These are phyloP conservation scores for Chaetomium tenue DNA, from an alignment of 495 filamentous ascomycete genomes.

Conservation along the genomic window DNA sequence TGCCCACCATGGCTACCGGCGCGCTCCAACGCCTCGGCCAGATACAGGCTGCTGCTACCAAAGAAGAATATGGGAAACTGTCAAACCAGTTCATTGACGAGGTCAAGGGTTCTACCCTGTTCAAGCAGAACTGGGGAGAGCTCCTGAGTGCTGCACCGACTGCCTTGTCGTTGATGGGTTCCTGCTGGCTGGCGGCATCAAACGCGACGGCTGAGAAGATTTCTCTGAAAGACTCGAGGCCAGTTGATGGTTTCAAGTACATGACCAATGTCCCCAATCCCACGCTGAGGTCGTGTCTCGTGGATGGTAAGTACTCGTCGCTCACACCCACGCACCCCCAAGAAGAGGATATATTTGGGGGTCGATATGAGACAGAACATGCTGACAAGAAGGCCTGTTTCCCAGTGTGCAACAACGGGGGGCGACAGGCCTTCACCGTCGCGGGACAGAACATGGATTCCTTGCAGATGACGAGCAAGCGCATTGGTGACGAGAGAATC, in stretches of 20 bases:
- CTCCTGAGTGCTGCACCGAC: background rate
- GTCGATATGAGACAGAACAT: too few species aligned
- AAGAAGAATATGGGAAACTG: background rate
- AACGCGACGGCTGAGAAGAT: background rate
- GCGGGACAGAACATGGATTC: conserved; percentile 11
- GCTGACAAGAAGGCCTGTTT: background rate
- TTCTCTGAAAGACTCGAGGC: background rate
- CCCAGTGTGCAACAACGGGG: conserved; percentile 10
- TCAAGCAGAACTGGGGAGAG: conserved; percentile 1
- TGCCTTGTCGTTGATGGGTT: background rate
- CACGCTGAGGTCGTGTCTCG: background rate
- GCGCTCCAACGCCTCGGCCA: background rate
- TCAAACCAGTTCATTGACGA: background rate
- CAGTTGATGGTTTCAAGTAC: background rate
- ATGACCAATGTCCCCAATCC: background rate
- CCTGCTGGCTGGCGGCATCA: background rate
- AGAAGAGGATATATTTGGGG: background rate
- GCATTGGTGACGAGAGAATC: conserved; percentile 10
- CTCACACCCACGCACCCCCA: background rate
- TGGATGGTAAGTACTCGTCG: background rate
- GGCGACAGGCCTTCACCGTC: conserved; percentile 11
- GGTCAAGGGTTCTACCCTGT: background rate
- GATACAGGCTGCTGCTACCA: background rate
- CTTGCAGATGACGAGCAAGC: conserved; percentile 9
- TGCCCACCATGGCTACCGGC: background rate